Conservation (phyloP, 805 yeast genomes). For the Monosporozyma servazzii region DNA sequence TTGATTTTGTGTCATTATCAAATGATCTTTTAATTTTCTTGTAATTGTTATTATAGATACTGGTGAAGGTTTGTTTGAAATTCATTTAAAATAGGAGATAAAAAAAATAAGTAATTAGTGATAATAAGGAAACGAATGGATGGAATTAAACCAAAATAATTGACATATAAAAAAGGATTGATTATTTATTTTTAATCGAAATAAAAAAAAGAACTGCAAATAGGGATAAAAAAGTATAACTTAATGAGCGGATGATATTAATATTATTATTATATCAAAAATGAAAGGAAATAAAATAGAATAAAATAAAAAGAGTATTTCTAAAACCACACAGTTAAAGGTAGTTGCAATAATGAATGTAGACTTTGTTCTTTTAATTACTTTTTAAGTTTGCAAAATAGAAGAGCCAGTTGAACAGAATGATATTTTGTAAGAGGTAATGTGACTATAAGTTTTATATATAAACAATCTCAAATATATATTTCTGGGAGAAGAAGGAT, state of each 20-base stretch:
- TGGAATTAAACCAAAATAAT: slow-evolving; percentile 3
- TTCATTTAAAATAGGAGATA: slow-evolving; percentile 5
- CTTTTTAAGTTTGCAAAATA: neutral
- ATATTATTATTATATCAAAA: neutral
- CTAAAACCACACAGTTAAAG: neutral
- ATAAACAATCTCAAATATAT: neutral
- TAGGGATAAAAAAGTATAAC: neutral
- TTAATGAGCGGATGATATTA: slow-evolving; percentile 1
- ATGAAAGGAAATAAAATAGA: neutral
- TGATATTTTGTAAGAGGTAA: neutral
- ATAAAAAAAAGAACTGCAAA: neutral
- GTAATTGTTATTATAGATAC: slow-evolving; percentile 1
- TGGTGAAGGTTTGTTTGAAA: slow-evolving; percentile 1
- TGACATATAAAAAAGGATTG: neutral
- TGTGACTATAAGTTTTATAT: neutral
- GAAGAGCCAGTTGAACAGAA: neutral
- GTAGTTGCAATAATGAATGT: neutral
- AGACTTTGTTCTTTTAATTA: neutral
- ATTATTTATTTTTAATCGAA: neutral
- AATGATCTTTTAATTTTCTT: slow-evolving; percentile 4
- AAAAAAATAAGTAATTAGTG: neutral
- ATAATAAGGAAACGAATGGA: slow-evolving; percentile 4
- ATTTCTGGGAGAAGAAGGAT: neutral
- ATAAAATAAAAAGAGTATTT: neutral
- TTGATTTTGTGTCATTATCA: slow-evolving; percentile 1